Conservation (phyloP, 1,284 basidiomycete species). For the Phaffia rhodozyma region DNA sequence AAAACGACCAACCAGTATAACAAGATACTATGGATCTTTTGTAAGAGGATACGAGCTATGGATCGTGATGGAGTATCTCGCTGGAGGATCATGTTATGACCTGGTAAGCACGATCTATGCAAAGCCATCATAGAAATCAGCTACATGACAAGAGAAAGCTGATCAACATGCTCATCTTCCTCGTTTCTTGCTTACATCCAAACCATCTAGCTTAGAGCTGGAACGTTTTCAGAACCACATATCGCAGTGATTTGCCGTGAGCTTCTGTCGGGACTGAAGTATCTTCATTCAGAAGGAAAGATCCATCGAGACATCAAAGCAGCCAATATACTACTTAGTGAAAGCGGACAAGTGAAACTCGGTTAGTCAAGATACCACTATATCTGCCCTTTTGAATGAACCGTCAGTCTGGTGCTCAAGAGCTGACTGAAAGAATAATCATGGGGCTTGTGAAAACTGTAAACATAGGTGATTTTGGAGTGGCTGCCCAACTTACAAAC, state of each 20-base stretch:
- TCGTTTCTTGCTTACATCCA: neutral
- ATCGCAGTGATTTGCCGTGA: conserved; percentile 92
- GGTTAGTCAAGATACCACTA: conserved; percentile 28
- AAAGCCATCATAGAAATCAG: neutral
- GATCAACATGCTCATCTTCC: neutral
- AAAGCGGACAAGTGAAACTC: conserved; percentile 84
- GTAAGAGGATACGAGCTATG: conserved; percentile 94
- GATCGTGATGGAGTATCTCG: conserved; percentile 99
- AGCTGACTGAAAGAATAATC: neutral
- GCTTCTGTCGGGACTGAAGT: conserved; percentile 83
- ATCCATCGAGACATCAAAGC: conserved; percentile 99
- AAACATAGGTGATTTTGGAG: conserved; percentile 73
- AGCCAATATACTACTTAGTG: conserved; percentile 85
- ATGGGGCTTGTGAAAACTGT: neutral
- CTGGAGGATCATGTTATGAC: conserved; percentile 95
- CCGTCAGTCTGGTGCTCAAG: neutral
- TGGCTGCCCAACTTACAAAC: conserved; percentile 75
- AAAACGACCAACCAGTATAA: conserved; percentile 43
- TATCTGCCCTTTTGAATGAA: neutral
- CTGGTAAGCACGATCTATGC: conserved; percentile 38
- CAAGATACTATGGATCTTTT: conserved; percentile 92
- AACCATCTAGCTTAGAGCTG: conserved; percentile 57
- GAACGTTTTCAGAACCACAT: conserved; percentile 77
- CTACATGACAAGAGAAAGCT: neutral
- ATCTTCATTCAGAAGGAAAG: conserved; percentile 84